These are phyloP conservation scores for Taiozyma sp. DNA, from an alignment of 1,139 yeast species.

Conservation along the genomic window DNA sequence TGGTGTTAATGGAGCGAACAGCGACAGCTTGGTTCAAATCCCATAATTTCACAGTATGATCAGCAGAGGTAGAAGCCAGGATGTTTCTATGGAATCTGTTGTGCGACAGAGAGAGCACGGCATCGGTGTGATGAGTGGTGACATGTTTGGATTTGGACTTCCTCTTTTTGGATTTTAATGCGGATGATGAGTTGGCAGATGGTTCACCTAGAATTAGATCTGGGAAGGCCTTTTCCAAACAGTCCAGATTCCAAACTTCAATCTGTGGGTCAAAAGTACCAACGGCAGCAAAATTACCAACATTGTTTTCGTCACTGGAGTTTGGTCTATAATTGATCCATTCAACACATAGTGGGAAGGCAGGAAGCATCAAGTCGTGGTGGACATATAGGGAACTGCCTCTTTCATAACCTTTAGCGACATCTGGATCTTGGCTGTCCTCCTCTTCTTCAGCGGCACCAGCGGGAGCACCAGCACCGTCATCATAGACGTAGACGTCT, in stretches of 20 bases:
- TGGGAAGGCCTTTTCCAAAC: constrained; percentile 91
- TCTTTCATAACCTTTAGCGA: constrained; percentile 30
- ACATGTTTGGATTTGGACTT: constrained; percentile 47
- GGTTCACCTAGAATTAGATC: constrained; percentile 87
- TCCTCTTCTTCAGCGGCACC: constrained; percentile 42
- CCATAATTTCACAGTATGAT: constrained; percentile 92
- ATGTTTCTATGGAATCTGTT: constrained; percentile 79
- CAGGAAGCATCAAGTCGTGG: constrained; percentile 95
- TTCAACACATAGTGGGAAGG: constrained; percentile 94
- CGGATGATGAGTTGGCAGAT: constrained; percentile 40
- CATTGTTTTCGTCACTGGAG: constrained; percentile 33
- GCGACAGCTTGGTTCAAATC: constrained; percentile 73
- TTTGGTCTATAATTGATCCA: constrained; percentile 80
- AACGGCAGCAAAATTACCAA: constrained; percentile 90
- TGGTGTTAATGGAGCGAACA: constrained; percentile 56
- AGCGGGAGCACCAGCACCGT: constrained; percentile 79
- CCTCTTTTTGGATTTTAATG: constrained; percentile 35
- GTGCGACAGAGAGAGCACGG: constrained; percentile 82
- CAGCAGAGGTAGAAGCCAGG: constrained; percentile 93
- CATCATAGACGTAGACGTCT: constrained; percentile 93
- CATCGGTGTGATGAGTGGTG: constrained; percentile 86
- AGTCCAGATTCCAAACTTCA: constrained; percentile 94
- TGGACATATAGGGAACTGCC: constrained; percentile 83
- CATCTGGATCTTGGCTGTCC: constrained; percentile 21
- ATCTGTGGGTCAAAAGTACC: constrained; percentile 98